A percentile compares a stretch with the other conserved stretches of the same genome.
These are phyloP conservation scores for Ilex paraguariensis DNA, from an alignment of 305 asterid genomes.

Conservation along the genomic window DNA sequence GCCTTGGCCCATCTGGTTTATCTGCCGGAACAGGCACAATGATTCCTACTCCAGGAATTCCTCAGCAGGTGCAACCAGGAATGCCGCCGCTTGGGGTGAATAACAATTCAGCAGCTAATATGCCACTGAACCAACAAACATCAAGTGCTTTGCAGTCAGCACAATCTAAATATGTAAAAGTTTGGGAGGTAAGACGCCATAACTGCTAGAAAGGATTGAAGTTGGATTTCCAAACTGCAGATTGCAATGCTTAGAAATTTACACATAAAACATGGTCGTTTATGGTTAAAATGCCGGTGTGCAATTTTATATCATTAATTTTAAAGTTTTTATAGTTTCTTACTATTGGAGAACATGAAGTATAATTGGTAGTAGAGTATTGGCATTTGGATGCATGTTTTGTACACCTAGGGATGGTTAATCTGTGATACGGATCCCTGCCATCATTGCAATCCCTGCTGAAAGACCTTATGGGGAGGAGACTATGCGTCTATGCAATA, in stretches of 20 bases:
- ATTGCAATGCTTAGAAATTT: not conserved
- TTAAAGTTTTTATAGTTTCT: no score
- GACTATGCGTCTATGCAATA: no score
- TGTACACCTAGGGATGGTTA: no score
- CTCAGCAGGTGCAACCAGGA: conserved; percentile 68
- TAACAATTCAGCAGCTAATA: conserved; percentile 49
- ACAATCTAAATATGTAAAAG: conserved; percentile 81
- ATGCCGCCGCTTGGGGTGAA: conserved; percentile 68
- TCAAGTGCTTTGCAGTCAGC: conserved; percentile 62
- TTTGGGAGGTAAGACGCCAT: conserved; percentile 80
- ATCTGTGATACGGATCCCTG: no score
- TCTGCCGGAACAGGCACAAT: conserved; percentile 67
- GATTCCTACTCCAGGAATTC: conserved; percentile 85
- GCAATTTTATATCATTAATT: no score
- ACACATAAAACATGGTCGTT: not conserved
- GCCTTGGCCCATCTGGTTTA: conserved; percentile 46
- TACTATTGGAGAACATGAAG: no score
- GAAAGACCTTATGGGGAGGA: no score
- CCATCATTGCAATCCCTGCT: no score
- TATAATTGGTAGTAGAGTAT: no score
- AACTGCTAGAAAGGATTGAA: not conserved
- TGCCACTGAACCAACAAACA: conserved; percentile 74
- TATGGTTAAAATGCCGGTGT: no score
- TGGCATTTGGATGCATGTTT: no score
- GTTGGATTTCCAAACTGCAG: conserved; percentile 1